Conservation (phyloP, 441 rosid species). For the Brassica hybrid region DNA sequence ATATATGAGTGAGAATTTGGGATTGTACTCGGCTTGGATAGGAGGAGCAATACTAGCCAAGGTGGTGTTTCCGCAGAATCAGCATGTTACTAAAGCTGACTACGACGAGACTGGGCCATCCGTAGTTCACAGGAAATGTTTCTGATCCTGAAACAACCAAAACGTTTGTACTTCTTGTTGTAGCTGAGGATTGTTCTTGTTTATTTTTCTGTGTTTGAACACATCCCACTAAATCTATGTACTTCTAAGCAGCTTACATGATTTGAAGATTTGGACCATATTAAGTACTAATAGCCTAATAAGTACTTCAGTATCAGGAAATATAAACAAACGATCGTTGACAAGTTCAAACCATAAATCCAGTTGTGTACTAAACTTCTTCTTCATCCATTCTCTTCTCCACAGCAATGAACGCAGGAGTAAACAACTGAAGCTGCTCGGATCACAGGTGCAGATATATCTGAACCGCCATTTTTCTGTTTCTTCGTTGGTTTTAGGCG, state of each 20-base stretch:
- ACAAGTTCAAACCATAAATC: not conserved
- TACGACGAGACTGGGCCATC: conserved; percentile 97
- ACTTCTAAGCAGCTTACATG: too few relatives aligned
- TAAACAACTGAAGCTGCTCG: conserved; percentile 57
- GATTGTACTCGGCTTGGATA: conserved; percentile 85
- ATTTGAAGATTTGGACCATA: conserved; percentile 4
- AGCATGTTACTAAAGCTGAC: conserved; percentile 93
- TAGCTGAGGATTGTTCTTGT: conserved; percentile 17
- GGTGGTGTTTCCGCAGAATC: conserved; percentile 98
- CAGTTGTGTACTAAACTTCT: not conserved
- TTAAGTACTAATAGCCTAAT: not conserved
- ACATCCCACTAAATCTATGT: not conserved
- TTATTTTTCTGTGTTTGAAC: not conserved
- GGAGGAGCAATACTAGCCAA: conserved; percentile 99
- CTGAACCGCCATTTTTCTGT: conserved; percentile 1
- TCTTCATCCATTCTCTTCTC: conserved; percentile 33
- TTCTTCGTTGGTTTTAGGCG: conserved; percentile 45
- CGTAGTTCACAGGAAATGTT: conserved; percentile 94
- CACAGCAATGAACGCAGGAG: conserved; percentile 38
- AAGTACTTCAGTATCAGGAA: not conserved
- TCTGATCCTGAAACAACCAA: conserved; percentile 56
- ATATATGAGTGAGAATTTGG: conserved; percentile 88
- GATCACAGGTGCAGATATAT: conserved; percentile 8
- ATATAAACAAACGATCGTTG: not conserved
- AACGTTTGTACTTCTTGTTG: conserved; percentile 35